Percentiles rank a stretch among this genome's conserved stretches.
phyloP scores from a whole-genome alignment of 192 early-diverging fungal species.

The Linnemannia zychae region DNA sequence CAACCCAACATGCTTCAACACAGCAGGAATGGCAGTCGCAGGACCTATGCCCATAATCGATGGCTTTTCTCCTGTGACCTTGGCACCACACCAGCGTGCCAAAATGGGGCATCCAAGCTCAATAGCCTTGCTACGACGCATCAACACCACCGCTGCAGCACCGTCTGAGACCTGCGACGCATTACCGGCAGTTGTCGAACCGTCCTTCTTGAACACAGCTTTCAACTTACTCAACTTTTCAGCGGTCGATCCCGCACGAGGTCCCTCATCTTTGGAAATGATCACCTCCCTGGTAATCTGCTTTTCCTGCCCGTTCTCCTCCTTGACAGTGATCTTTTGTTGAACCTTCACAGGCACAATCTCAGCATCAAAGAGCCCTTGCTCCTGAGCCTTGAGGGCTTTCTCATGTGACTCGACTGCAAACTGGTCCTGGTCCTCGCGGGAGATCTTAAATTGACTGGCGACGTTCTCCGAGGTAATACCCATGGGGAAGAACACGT shows the following conservation, averaged over 20 bases:
- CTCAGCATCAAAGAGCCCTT: conserved; percentile 89
- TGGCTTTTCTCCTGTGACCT: conserved; percentile 92
- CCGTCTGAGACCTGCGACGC: conserved; percentile 97
- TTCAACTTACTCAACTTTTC: conserved; percentile 84
- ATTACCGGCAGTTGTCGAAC: conserved; percentile 91
- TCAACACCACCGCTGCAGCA: conserved; percentile 93
- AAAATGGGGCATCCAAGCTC: conserved; percentile 85
- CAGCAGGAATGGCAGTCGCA: conserved; percentile 90
- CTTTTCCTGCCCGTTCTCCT: conserved; percentile 80
- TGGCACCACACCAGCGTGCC: conserved; percentile 87
- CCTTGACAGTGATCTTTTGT: conserved; percentile 67
- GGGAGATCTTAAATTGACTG: conserved; percentile 82
- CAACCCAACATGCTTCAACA: conserved; percentile 84
- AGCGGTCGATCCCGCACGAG: conserved; percentile 82
- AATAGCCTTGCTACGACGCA: conserved; percentile 88
- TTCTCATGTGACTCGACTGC: conserved; percentile 85
- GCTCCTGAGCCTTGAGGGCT: conserved; percentile 85
- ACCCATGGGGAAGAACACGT: conserved; percentile 88
- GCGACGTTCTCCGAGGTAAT: conserved; percentile 98
- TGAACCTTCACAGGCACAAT: conserved; percentile 78
- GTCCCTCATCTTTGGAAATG: conserved; percentile 89
- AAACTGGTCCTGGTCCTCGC: conserved; percentile 89
- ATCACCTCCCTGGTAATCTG: conserved; percentile 54
- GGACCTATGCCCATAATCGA: conserved; percentile 98
- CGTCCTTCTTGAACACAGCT: conserved; percentile 89